These are phyloP conservation scores for Cryptococcus sp. DNA, from an alignment of 1,284 basidiomycete genomes.

Conservation along the genomic window DNA sequence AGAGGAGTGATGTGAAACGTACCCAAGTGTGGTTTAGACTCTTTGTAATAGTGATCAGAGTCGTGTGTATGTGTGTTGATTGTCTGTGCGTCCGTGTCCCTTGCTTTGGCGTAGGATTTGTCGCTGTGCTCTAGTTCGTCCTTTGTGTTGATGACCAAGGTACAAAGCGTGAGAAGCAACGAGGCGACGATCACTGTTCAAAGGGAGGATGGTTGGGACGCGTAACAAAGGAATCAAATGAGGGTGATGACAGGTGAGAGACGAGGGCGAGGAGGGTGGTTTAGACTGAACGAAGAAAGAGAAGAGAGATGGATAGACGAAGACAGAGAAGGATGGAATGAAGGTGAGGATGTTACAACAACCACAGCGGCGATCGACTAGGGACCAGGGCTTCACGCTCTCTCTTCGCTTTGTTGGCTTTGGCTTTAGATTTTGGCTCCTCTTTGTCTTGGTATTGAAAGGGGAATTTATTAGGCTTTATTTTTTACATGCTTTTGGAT, in stretches of 20 bases:
- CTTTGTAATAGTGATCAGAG: neutral
- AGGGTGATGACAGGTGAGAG: neutral
- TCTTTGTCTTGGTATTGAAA: too few relatives aligned
- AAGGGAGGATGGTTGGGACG: slow-evolving; percentile 1
- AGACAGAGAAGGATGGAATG: neutral
- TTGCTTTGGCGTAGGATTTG: neutral
- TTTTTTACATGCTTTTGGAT: too few relatives aligned
- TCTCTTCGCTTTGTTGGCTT: too few relatives aligned
- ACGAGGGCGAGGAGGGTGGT: neutral
- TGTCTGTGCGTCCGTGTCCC: neutral
- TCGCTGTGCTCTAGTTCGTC: neutral
- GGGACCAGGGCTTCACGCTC: too few relatives aligned
- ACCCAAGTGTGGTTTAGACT: neutral
- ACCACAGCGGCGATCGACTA: too few relatives aligned
- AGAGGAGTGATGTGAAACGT: neutral
- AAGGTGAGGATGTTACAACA: neutral
- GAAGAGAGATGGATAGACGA: slow-evolving; percentile 3
- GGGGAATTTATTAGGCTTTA: too few relatives aligned
- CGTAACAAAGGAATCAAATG: neutral
- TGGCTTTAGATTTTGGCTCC: too few relatives aligned
- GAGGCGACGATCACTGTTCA: slow-evolving; percentile 2
- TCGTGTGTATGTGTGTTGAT: too few relatives aligned
- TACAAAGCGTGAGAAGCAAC: neutral
- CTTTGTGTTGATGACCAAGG: neutral
- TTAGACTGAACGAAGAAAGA: slow-evolving; percentile 3